Evolutionary conservation across 768 basidiomycete species (phyloP).

Genomic region (Flagelloscypha sp.): DNA sequence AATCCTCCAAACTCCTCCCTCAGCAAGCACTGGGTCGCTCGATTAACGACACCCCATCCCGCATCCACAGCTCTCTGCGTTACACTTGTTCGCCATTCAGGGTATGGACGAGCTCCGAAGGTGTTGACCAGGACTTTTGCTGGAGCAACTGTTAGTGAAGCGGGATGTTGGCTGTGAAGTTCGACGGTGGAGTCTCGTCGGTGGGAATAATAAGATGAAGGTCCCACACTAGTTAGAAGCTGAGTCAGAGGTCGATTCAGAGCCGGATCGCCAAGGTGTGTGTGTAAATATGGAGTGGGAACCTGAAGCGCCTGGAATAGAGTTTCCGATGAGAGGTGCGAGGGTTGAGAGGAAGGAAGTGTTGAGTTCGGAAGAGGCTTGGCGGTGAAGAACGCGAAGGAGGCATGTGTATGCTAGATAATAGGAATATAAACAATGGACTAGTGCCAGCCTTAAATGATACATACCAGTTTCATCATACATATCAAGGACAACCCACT

Average conservation of each 20-base stretch:
- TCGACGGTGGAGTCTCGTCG: slow-evolving; percentile 10
- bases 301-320: slow-evolving; percentile 3
- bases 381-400: slow-evolving; percentile 46
- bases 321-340: slow-evolving; percentile 8
- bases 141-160: background rate
- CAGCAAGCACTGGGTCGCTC: slow-evolving; percentile 42
- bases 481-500: slow-evolving; percentile 48
- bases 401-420: slow-evolving; percentile 37
- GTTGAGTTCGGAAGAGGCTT: slow-evolving; percentile 21
- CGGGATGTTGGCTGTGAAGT: slow-evolving; percentile 8
- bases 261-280: background rate
- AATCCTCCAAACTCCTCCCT: slow-evolving; percentile 21
- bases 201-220: too few species aligned
- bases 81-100: slow-evolving; percentile 54
- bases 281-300: background rate
- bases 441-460: too few species aligned
- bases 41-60: slow-evolving; percentile 49
- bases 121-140: too few species aligned
- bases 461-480: slow-evolving; percentile 34
- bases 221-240: background rate
- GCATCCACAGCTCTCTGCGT: slow-evolving; percentile 45
- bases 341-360: slow-evolving; percentile 33
- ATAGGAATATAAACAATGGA: background rate
- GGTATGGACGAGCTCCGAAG: slow-evolving; percentile 45
- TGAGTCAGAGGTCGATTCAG: background rate